Conservation (phyloP, 352 stramenopile genomes). For the Phytophthora brassicae region DNA sequence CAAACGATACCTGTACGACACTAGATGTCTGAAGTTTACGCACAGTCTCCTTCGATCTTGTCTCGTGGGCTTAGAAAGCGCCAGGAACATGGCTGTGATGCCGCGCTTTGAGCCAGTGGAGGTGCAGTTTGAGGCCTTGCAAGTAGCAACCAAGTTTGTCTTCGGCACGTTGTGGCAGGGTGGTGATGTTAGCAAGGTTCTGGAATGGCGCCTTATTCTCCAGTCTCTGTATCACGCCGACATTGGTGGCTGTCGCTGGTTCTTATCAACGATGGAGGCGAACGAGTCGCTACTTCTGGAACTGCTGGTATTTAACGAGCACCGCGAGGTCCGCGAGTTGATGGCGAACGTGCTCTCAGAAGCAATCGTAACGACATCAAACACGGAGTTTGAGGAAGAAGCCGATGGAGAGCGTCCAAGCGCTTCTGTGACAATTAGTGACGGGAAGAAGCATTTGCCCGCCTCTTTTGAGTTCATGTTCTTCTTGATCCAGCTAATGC, state of each 20-base stretch:
- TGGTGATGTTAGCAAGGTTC: slow-evolving; percentile 67
- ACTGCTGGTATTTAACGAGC: slow-evolving; percentile 68
- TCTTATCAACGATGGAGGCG: slow-evolving; percentile 56
- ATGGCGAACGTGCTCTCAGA: slow-evolving; percentile 68
- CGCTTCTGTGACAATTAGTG: not conserved
- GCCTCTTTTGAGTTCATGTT: slow-evolving; percentile 84
- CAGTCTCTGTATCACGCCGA: slow-evolving; percentile 76
- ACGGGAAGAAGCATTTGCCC: slow-evolving; percentile 48
- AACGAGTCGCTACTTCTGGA: slow-evolving; percentile 76
- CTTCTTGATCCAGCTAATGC: slow-evolving; percentile 78
- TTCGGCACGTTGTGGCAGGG: slow-evolving; percentile 88
- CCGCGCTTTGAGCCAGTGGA: slow-evolving; percentile 65
- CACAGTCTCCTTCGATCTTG: slow-evolving; percentile 73
- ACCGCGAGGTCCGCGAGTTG: slow-evolving; percentile 69
- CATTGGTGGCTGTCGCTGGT: slow-evolving; percentile 67
- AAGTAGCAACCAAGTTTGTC: slow-evolving; percentile 84
- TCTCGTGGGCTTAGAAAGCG: slow-evolving; percentile 43
- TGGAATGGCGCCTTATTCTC: slow-evolving; percentile 75
- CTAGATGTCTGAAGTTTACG: slow-evolving; percentile 76
- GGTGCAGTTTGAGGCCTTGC: slow-evolving; percentile 67
- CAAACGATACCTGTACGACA: slow-evolving; percentile 84
- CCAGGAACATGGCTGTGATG: slow-evolving; percentile 44
- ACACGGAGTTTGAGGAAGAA: slow-evolving; percentile 50
- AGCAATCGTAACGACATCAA: slow-evolving; percentile 65
- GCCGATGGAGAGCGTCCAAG: slow-evolving; percentile 11